Evolutionary conservation across 1,284 basidiomycete genomes (phyloP).

Genomic region (Ustilago tritici): DNA sequence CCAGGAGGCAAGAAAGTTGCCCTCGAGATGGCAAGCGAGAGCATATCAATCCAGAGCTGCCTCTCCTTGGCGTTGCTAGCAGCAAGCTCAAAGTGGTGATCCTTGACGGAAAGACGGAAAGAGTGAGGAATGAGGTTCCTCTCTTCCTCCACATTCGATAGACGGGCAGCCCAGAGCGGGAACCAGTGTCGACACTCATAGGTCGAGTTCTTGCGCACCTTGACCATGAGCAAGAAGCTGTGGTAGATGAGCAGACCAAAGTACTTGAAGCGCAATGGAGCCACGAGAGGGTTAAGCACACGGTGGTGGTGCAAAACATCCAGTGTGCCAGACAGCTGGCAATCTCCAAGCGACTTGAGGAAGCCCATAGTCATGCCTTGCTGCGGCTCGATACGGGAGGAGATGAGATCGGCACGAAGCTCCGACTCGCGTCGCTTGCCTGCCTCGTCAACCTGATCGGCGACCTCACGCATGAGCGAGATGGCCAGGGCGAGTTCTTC

Average conservation of each 20-base stretch:
- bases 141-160: constrained; percentile 51
- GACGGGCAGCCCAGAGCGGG: constrained; percentile 60
- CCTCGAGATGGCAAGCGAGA: constrained; percentile 53
- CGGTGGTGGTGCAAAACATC: constrained; percentile 67
- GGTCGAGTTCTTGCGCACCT: constrained; percentile 62
- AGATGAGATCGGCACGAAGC: constrained; percentile 62
- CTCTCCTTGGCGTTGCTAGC: constrained; percentile 62
- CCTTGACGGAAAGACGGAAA: constrained; percentile 60
- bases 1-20: constrained; percentile 48
- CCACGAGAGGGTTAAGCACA: constrained; percentile 53
- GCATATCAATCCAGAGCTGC: constrained; percentile 60
- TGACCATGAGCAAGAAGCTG: constrained; percentile 63
- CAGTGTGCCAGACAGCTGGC: constrained; percentile 63
- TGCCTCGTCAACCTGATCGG: constrained; percentile 64
- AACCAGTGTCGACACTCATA: constrained; percentile 67
- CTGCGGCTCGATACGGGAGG: constrained; percentile 60
- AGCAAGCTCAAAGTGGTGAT: constrained; percentile 67
- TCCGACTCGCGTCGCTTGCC: constrained; percentile 60
- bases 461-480: constrained; percentile 58
- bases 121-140: constrained; percentile 56
- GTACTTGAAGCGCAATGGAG: constrained; percentile 67
- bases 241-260: constrained; percentile 64
- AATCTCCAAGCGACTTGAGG: constrained; percentile 59
- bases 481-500: constrained; percentile 56
- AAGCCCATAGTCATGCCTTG: constrained; percentile 48